Evolutionary conservation across 371 early-diverging fungal genomes (phyloP).

Genomic region (Actinomortierella wolfii): DNA sequence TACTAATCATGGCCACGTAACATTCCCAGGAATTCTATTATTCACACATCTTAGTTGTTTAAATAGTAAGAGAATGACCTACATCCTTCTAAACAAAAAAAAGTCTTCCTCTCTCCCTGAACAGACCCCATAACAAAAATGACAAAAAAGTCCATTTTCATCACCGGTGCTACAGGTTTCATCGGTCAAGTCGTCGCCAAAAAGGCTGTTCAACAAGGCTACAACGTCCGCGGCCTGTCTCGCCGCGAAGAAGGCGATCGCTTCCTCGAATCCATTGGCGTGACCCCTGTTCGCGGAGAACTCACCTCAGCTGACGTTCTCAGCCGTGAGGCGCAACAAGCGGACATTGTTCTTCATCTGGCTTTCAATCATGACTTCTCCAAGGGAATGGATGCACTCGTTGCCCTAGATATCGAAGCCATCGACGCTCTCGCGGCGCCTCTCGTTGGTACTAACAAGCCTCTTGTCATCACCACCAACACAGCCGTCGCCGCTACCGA

Average conservation of each 20-base stretch:
- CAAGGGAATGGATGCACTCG: background rate
- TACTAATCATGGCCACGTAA: no score
- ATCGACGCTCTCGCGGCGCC: background rate
- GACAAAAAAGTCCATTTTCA: conserved; percentile 3
- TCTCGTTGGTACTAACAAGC: background rate
- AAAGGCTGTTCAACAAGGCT: no score
- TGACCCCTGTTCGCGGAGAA: no score
- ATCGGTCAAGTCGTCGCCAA: conserved; percentile 1
- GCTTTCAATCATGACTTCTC: background rate
- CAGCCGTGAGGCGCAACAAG: background rate
- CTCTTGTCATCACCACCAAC: background rate
- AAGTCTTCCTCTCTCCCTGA: no score
- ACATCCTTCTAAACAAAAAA: no score
- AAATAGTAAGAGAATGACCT: no score
- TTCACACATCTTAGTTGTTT: no score
- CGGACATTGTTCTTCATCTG: background rate
- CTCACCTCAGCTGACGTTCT: background rate
- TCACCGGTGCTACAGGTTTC: conserved; percentile 3
- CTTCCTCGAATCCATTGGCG: no score
- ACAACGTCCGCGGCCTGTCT: no score
- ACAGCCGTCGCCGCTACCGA: background rate
- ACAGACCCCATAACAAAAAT: no score
- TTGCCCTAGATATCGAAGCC: background rate
- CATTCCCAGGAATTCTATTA: no score
- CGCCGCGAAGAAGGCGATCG: no score